Percentiles rank a stretch among this genome's conserved stretches.
phyloP scores from a whole-genome alignment of 73 alveolate genomes.

The Diophrys sp. region DNA sequence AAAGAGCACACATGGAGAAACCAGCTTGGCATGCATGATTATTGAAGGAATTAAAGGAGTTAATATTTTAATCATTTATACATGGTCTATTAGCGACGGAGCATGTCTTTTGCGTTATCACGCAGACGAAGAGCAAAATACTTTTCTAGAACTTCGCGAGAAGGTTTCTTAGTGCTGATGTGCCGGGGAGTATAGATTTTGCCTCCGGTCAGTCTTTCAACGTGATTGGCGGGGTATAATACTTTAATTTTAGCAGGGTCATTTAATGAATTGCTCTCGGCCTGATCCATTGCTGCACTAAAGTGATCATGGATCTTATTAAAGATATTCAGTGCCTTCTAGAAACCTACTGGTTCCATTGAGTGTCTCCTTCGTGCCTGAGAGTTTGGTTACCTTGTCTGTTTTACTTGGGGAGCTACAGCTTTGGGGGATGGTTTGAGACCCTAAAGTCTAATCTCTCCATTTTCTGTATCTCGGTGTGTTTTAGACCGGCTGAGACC shows the following conservation, averaged over 20 bases:
- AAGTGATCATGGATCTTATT: background rate
- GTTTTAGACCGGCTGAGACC: too few relatives aligned
- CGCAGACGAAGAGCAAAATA: background rate
- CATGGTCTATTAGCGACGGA: background rate
- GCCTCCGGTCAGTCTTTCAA: background rate
- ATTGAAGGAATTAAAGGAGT: too few relatives aligned
- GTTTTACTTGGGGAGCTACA: too few relatives aligned
- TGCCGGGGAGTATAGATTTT: background rate
- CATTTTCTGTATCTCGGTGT: too few relatives aligned
- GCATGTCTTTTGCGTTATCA: background rate
- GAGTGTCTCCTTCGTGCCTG: too few relatives aligned
- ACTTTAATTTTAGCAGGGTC: background rate
- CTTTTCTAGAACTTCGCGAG: background rate
- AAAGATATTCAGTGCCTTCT: background rate
- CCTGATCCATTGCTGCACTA: background rate
- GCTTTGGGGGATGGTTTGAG: too few relatives aligned
- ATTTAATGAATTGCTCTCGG: background rate
- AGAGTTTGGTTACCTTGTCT: too few relatives aligned
- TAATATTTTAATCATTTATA: too few relatives aligned
- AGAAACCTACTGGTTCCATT: too few relatives aligned
- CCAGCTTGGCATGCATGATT: conserved; percentile 1
- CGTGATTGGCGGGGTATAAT: background rate
- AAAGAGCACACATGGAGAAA: background rate
- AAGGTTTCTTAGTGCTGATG: background rate
- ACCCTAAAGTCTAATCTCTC: too few relatives aligned